These are phyloP conservation scores for Clonostachys solani DNA, from an alignment of 2,329 filamentous ascomycete genomes.

Conservation along the genomic window DNA sequence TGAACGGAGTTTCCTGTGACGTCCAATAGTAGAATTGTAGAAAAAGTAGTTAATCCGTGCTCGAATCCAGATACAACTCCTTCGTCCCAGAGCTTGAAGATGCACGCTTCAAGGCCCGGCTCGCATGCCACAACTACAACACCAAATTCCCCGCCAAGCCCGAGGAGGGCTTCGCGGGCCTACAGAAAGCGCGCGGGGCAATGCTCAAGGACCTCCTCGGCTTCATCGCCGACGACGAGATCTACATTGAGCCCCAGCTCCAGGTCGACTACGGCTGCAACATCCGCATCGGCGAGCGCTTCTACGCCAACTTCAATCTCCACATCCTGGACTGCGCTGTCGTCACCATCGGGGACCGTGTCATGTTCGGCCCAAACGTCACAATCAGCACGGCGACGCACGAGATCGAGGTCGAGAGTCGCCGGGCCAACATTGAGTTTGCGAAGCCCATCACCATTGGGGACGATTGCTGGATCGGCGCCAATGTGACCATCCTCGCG, in stretches of 20 bases:
- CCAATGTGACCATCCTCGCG: constrained; percentile 41
- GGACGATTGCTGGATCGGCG: constrained; percentile 53
- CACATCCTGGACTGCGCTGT: constrained; percentile 69
- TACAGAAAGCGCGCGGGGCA: constrained; percentile 27
- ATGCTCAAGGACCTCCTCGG: constrained; percentile 43
- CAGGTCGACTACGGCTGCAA: constrained; percentile 60
- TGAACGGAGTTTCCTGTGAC: constrained; percentile 36
- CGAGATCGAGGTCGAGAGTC: constrained; percentile 55
- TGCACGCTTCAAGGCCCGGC: constrained; percentile 36
- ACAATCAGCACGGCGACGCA: constrained; percentile 69
- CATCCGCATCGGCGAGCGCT: constrained; percentile 48
- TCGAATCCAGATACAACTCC: constrained; percentile 55
- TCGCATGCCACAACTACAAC: constrained; percentile 49
- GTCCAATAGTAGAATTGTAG: constrained; percentile 17
- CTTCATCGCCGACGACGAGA: constrained; percentile 39
- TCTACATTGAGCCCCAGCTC: constrained; percentile 53
- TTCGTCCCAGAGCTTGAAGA: constrained; percentile 38
- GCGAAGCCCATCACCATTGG: constrained; percentile 39
- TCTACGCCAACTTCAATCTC: constrained; percentile 54
- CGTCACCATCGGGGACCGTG: constrained; percentile 66
- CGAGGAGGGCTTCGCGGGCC: constrained; percentile 32
- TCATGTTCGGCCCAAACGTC: constrained; percentile 69
- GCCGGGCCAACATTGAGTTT: constrained; percentile 41
- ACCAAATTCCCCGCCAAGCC: constrained; percentile 38
- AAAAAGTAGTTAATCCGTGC: constrained; percentile 32